These are phyloP conservation scores for Hydnum rufescens DNA, from an alignment of 768 basidiomycete genomes.

Conservation along the genomic window DNA sequence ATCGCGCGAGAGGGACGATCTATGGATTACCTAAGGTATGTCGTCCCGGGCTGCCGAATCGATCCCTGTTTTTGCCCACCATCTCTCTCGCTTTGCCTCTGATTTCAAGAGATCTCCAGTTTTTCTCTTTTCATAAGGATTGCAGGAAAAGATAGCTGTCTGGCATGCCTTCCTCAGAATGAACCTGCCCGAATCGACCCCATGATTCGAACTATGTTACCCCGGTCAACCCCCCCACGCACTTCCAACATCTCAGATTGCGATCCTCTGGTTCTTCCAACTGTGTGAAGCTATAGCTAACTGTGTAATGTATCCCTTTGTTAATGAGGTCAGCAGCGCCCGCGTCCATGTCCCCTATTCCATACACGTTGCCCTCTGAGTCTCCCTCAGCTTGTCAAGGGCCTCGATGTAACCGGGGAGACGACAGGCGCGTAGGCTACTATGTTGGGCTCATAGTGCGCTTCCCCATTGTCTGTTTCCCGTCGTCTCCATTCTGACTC, in stretches of 20 bases:
- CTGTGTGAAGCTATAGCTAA: constrained; percentile 8
- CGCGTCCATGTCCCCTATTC: background rate
- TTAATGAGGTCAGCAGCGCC: constrained; percentile 6
- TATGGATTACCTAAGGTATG: too few species aligned
- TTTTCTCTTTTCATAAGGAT: too few species aligned
- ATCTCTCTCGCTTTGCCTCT: too few species aligned
- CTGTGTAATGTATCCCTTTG: constrained; percentile 9
- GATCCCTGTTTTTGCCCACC: too few species aligned
- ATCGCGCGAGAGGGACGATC: too few species aligned
- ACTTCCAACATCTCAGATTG: constrained; percentile 6
- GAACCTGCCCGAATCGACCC: too few species aligned
- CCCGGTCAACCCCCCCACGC: too few species aligned
- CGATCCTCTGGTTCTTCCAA: background rate
- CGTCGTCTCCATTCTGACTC: background rate
- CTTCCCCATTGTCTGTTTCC: background rate
- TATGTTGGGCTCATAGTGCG: constrained; percentile 8
- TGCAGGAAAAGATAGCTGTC: too few species aligned
- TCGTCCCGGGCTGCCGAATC: too few species aligned
- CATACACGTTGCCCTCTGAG: background rate
- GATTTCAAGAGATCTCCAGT: too few species aligned
- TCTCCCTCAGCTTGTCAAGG: constrained; percentile 4
- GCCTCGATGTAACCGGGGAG: constrained; percentile 7
- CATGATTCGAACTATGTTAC: too few species aligned
- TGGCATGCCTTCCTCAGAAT: too few species aligned
- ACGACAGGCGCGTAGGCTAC: constrained; percentile 8